Evolutionary conservation across 2,329 filamentous ascomycete genomes (phyloP), one percentile per base, ranked within the genome.

Genomic region (Colletotrichum lupini): DNA sequence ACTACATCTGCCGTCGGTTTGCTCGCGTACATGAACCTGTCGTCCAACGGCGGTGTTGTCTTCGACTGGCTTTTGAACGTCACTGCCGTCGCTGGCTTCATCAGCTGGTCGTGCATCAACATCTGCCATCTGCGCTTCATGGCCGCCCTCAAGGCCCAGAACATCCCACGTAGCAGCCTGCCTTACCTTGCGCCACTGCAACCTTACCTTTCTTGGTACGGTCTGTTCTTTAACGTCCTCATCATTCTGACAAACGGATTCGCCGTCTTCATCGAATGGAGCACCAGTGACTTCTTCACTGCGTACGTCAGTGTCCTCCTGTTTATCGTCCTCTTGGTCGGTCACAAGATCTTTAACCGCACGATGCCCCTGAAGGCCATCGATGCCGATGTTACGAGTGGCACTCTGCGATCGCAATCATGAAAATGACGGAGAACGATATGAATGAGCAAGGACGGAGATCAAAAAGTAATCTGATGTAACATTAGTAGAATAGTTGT

Each of bases 61-160:
- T 94, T 94, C 82, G 86, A 89, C 85, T 95, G 92, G 92, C 85
- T 94, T 57, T 86, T 94, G 77, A 93, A 93, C 83, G 91, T 94
- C 76, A 91, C 88, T 16, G 89, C 91, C 64, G 90, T 92, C 7
- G 91, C 91, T 4, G 92, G 91, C 6, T 91, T 94, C 80, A 92
- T 94, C 76, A 90, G 88, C 49, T 95, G 93, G 92, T 86, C 89
- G 7, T 90, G 90, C 78, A 93, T 93, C 81, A 88, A 85, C 79
- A 77, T 87, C 61, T 92, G 90, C 78, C 91, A 93, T 80, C 83
- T 94, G 68, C 87, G 87, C 11, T 93, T 94, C 82, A 90, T 91
- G 86, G 85, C 86, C n/a, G 89, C 87, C 9, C 84, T 93, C 64
- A 79, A 82, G 55, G 84, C 83, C 1, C 90, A 91, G 74, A 85